phyloP scores from a whole-genome alignment of 768 basidiomycete species.

The Russula abietina region DNA sequence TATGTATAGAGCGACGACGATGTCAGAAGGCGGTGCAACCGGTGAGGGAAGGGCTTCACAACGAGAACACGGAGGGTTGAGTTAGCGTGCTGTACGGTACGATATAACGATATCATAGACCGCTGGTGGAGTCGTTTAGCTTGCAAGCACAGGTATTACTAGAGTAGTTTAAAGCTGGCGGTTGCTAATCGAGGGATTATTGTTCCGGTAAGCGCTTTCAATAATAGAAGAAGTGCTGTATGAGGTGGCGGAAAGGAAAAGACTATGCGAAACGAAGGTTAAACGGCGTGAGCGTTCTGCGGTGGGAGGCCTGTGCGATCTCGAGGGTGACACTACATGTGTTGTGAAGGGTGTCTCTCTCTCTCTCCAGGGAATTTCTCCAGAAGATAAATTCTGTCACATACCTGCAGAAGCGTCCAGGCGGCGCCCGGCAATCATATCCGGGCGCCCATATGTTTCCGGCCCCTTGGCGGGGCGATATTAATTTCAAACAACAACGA shows the following conservation, averaged over 20 bases:
- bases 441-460: constrained; percentile 12
- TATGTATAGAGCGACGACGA: not conserved
- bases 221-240: not conserved
- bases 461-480: not conserved
- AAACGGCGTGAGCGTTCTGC: not conserved
- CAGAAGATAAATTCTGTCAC: not conserved
- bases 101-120: not conserved
- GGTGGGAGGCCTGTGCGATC: constrained; percentile 6
- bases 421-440: constrained; percentile 16
- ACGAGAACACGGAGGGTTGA: constrained; percentile 3
- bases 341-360: constrained; percentile 15
- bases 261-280: constrained; percentile 1
- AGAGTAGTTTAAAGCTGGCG: constrained; percentile 6
- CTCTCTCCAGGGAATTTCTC: not conserved
- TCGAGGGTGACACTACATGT: constrained; percentile 10
- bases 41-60: not conserved
- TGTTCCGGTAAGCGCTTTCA: not conserved
- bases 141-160: not conserved
- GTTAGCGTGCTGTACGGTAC: not conserved
- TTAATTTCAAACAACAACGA: not conserved
- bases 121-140: not conserved
- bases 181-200: constrained; percentile 1
- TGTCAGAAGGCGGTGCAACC: constrained; percentile 13
- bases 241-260: not conserved
- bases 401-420: constrained; percentile 1